Percentiles rank a stretch among this genome's conserved stretches.
These are phyloP conservation scores for Stephania cephalantha DNA, from an alignment of 164 flowering plant species.

Conservation along the genomic window DNA sequence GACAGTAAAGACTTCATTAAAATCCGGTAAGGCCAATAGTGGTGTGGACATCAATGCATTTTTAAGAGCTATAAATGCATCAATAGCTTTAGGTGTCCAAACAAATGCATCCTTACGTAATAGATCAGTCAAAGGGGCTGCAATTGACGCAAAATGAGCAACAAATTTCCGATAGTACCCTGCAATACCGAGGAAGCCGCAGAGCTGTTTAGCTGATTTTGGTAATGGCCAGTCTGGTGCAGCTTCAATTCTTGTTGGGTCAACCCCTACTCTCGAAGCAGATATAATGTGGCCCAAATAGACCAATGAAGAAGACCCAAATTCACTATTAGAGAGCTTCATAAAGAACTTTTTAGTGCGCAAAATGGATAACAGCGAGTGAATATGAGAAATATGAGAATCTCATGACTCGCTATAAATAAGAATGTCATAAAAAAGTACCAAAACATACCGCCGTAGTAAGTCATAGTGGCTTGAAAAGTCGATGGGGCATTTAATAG, in stretches of 20 bases:
- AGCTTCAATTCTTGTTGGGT: background rate
- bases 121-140: background rate
- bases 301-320: background rate
- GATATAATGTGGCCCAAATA: background rate
- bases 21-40: constrained; percentile 3
- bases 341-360: background rate
- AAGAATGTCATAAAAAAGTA: no score
- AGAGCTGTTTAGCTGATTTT: background rate
- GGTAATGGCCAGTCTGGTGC: background rate
- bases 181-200: background rate
- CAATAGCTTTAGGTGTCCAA: background rate
- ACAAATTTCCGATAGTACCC: constrained; percentile 1
- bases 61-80: constrained; percentile 1
- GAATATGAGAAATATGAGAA: background rate
- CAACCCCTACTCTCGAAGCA: background rate
- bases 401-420: background rate
- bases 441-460: background rate
- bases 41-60: no score
- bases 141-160: background rate
- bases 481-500: background rate
- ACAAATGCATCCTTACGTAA: background rate
- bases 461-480: background rate
- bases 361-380: background rate
- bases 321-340: background rate
- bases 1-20: background rate